Conservation (phyloP, 129 eudicot genomes). For the Artemisia annua region DNA sequence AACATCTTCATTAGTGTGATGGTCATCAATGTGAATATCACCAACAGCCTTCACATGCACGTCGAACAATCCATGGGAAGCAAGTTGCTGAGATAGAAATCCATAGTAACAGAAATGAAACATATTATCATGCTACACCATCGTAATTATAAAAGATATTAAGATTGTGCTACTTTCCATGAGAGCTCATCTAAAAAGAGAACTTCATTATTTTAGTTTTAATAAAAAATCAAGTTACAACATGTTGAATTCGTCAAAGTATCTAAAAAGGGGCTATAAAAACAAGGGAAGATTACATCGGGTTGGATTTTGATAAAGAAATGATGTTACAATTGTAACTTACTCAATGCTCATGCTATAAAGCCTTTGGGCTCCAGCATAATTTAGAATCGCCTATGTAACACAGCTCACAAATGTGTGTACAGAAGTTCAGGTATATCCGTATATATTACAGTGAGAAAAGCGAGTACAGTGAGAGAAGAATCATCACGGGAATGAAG, state of each 20-base stretch:
- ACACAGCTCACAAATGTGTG: neutral
- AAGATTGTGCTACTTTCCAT: slow-evolving; percentile 9
- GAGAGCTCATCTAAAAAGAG: neutral
- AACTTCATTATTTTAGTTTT: neutral
- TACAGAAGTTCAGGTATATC: neutral
- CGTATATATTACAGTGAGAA: too few relatives aligned
- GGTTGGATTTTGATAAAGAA: neutral
- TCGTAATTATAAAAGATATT: neutral
- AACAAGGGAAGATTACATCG: too few relatives aligned
- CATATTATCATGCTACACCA: neutral
- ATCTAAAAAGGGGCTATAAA: too few relatives aligned
- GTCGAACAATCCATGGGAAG: slow-evolving; percentile 96
- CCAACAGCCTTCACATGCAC: slow-evolving; percentile 96
- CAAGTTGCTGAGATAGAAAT: slow-evolving; percentile 69
- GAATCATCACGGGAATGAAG: neutral
- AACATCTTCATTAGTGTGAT: slow-evolving; percentile 96
- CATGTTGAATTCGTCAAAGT: too few relatives aligned
- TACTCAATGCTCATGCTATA: neutral
- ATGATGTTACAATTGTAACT: neutral
- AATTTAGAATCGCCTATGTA: slow-evolving; percentile 1
- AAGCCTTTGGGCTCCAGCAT: neutral
- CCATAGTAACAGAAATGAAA: slow-evolving; percentile 17
- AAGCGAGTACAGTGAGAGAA: neutral
- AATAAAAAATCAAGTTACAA: too few relatives aligned
- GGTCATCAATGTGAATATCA: slow-evolving; percentile 95